These are phyloP conservation scores for Zoysia pacifica DNA, from an alignment of 176 grass and related monocot genomes.

Conservation along the genomic window DNA sequence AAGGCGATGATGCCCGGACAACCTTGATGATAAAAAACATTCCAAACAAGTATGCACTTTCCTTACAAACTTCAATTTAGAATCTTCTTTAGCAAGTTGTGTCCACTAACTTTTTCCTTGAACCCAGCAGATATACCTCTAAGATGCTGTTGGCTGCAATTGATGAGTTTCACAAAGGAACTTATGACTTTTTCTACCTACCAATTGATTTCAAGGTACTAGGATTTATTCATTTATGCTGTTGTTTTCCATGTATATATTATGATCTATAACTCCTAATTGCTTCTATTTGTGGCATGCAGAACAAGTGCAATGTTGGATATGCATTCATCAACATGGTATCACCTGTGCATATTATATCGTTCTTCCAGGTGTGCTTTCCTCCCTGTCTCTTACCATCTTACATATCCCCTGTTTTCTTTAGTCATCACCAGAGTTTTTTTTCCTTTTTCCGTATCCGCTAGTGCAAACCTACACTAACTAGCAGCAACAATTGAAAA, in stretches of 20 bases:
- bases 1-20: slow-evolving; percentile 74
- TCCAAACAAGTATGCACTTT: slow-evolving; percentile 77
- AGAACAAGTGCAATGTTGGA: slow-evolving; percentile 99
- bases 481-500: no score
- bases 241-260: slow-evolving; percentile 1
- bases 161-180: slow-evolving; percentile 82
- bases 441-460: neutral
- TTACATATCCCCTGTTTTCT: slow-evolving; percentile 19
- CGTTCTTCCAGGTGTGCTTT: slow-evolving; percentile 78
- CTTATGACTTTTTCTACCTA: slow-evolving; percentile 96
- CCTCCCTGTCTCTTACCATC: neutral
- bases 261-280: neutral
- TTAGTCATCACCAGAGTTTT: neutral
- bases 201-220: slow-evolving; percentile 97
- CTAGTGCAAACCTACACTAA: no score
- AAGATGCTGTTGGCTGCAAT: slow-evolving; percentile 96
- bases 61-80: slow-evolving; percentile 24
- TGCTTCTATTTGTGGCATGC: slow-evolving; percentile 37
- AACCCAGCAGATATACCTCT: slow-evolving; percentile 76
- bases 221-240: neutral
- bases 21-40: slow-evolving; percentile 99
- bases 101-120: neutral
- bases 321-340: slow-evolving; percentile 99
- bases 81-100: slow-evolving; percentile 29
- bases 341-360: slow-evolving; percentile 78